A percentile compares a stretch with the other conserved stretches of the same genome.
Evolutionary conservation across 805 yeast genomes (phyloP).

Genomic region (Yamadazyma laniorum): DNA sequence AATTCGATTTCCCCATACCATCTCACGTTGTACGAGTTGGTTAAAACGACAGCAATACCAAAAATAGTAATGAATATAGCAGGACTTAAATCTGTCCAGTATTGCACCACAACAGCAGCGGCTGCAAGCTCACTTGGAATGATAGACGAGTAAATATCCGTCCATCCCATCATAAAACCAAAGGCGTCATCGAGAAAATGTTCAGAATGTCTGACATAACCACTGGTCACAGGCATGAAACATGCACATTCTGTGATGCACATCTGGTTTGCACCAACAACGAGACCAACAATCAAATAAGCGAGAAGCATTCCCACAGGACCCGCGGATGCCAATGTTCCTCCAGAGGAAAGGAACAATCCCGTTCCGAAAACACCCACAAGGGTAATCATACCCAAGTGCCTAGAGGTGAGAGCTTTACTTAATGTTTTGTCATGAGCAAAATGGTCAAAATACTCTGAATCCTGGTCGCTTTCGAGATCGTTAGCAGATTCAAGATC

Average conservation of each 20-base stretch:
- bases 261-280: constrained; percentile 39
- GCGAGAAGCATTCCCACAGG: constrained; percentile 48
- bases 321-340: constrained; percentile 44
- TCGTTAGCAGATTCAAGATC: not conserved
- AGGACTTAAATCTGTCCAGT: constrained; percentile 44
- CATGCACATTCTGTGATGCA: constrained; percentile 38
- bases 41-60: constrained; percentile 30
- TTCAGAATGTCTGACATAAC: constrained; percentile 35
- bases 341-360: constrained; percentile 54
- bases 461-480: no score
- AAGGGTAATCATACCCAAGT: constrained; percentile 21
- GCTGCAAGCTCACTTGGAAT: constrained; percentile 47
- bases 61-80: constrained; percentile 48
- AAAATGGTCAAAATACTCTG: constrained; percentile 16
- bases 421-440: constrained; percentile 16
- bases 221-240: constrained; percentile 38
- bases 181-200: constrained; percentile 43
- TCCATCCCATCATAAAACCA: constrained; percentile 49
- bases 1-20: constrained; percentile 31
- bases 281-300: constrained; percentile 46
- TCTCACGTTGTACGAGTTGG: constrained; percentile 39
- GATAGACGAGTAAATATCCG: constrained; percentile 31
- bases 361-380: constrained; percentile 46
- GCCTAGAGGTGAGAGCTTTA: constrained; percentile 19
- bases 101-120: constrained; percentile 43